A percentile compares a stretch with the other conserved stretches of the same genome.
These are phyloP conservation scores for Teunomyces funiuensis DNA, from an alignment of 805 yeast genomes.

Conservation along the genomic window DNA sequence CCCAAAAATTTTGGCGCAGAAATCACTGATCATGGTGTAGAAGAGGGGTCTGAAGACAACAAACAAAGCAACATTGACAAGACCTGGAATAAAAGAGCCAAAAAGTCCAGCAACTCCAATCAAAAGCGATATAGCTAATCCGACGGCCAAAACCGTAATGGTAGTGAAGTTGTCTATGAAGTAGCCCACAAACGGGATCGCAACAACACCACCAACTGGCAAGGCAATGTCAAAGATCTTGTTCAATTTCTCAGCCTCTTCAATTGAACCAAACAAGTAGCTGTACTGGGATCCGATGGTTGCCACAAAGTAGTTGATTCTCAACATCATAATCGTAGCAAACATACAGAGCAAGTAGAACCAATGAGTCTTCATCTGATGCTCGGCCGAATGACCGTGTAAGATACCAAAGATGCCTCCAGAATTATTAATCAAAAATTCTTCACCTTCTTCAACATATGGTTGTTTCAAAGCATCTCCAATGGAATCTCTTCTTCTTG, in stretches of 20 bases:
- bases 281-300: slow-evolving; percentile 56
- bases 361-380: slow-evolving; percentile 54
- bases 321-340: slow-evolving; percentile 56
- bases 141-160: slow-evolving; percentile 39
- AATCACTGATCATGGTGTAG: slow-evolving; percentile 57
- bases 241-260: slow-evolving; percentile 41
- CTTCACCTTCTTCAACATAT: slow-evolving; percentile 52
- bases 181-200: slow-evolving; percentile 55
- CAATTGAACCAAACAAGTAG: slow-evolving; percentile 41
- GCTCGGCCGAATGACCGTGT: slow-evolving; percentile 51
- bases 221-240: slow-evolving; percentile 51
- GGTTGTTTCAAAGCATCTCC: slow-evolving; percentile 58
- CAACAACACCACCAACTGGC: slow-evolving; percentile 56
- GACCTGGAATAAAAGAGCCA: slow-evolving; percentile 40
- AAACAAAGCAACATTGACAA: slow-evolving; percentile 46
- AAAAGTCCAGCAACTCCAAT: slow-evolving; percentile 52
- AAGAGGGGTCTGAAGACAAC: slow-evolving; percentile 58
- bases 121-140: slow-evolving; percentile 41
- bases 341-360: slow-evolving; percentile 49
- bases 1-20: slow-evolving; percentile 64
- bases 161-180: slow-evolving; percentile 51
- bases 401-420: slow-evolving; percentile 54
- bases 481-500: slow-evolving; percentile 49
- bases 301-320: slow-evolving; percentile 59
- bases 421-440: slow-evolving; percentile 30